Evolutionary conservation across 1,284 basidiomycete species (phyloP).

Genomic region (Trichosporon inkin): DNA sequence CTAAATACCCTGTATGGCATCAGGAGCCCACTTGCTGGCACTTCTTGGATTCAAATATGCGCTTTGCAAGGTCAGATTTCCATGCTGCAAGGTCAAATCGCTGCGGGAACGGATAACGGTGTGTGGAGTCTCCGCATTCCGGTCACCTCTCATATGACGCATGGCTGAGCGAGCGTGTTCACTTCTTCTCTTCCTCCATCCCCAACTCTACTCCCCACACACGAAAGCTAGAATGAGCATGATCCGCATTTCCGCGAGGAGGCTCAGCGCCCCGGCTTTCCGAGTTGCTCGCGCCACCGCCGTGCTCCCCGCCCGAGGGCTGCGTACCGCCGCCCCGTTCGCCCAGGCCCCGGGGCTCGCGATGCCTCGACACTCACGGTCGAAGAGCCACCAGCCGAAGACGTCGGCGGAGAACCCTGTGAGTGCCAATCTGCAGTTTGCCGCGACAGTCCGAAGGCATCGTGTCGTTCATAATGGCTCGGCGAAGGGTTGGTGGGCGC

Average conservation of each 20-base stretch:
- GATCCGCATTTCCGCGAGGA: not conserved
- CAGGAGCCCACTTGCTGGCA: no score
- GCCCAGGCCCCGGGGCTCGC: not conserved
- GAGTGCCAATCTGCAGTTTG: constrained; percentile 17
- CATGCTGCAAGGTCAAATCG: not conserved
- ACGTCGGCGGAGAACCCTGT: constrained; percentile 18
- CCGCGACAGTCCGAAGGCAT: no score
- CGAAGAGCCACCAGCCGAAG: not conserved
- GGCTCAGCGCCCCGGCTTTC: not conserved
- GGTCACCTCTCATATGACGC: not conserved
- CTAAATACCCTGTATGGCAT: no score
- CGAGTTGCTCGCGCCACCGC: not conserved
- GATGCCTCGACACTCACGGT: not conserved
- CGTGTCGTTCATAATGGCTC: no score
- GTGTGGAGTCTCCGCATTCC: not conserved
- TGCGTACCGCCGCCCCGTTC: not conserved
- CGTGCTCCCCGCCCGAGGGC: not conserved
- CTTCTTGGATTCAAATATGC: not conserved
- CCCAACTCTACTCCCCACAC: not conserved
- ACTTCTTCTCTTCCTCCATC: not conserved
- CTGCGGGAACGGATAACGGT: not conserved
- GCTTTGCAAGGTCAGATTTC: not conserved
- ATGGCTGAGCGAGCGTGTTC: no score
- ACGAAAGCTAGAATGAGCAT: not conserved
- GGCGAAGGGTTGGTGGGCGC: no score